Percentiles rank a stretch among this genome's conserved stretches.
These are phyloP conservation scores for Bassia scoparia DNA, from an alignment of 148 eudicot species.

Conservation along the genomic window DNA sequence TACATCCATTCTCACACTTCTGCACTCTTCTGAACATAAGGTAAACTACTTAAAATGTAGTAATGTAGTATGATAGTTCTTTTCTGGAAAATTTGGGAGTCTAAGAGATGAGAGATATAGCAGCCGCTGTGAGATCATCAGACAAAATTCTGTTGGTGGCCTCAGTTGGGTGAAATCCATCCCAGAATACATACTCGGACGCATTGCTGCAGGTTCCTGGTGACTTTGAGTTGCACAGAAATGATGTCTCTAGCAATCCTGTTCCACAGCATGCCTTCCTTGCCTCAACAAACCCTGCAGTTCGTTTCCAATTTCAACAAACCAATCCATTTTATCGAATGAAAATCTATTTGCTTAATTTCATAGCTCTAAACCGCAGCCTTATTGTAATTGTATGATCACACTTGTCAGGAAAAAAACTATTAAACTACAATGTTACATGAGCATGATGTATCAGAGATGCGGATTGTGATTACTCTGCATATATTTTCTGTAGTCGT, in stretches of 20 bases:
- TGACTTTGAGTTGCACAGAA: slow-evolving; percentile 57
- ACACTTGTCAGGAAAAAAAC: neutral
- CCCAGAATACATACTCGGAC: slow-evolving; percentile 77
- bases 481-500: no score
- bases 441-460: neutral
- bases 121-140: slow-evolving; percentile 52
- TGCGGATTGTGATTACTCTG: neutral
- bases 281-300: slow-evolving; percentile 75
- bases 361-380: neutral
- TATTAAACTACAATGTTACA: neutral
- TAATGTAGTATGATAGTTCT: neutral
- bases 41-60: neutral
- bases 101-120: slow-evolving; percentile 65
- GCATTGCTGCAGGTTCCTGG: slow-evolving; percentile 81
- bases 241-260: slow-evolving; percentile 68
- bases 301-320: slow-evolving; percentile 5
- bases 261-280: slow-evolving; percentile 84
- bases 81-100: slow-evolving; percentile 2
- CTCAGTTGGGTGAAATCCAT: slow-evolving; percentile 80
- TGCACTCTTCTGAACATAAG: slow-evolving; percentile 1
- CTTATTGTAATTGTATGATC: neutral
- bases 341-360: neutral
- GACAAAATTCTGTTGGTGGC: slow-evolving; percentile 68
- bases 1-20: neutral
- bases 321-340: neutral